Conservation (phyloP, 345 rosid genomes). For the Boechera stricta region DNA sequence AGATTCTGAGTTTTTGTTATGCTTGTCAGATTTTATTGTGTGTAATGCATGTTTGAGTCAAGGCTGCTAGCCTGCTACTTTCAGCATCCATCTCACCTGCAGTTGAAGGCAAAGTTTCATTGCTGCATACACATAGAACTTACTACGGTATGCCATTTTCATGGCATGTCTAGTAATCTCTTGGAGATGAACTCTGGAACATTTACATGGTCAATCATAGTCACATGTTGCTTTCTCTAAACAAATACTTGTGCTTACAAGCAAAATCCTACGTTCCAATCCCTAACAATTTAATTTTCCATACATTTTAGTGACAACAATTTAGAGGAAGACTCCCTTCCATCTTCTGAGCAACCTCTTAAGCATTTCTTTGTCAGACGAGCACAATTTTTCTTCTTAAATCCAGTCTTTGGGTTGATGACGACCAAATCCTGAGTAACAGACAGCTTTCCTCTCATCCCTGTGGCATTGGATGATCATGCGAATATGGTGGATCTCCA, state of each 20-base stretch:
- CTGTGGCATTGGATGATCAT: conserved; percentile 42
- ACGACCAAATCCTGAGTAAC: conserved; percentile 12
- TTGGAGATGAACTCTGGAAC: conserved; percentile 1
- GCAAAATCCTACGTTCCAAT: conserved; percentile 27
- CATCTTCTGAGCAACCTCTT: conserved; percentile 24
- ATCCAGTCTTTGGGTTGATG: conserved; percentile 18
- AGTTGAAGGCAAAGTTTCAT: neutral
- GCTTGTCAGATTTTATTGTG: neutral
- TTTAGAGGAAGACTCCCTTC: conserved; percentile 13
- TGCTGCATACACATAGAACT: neutral
- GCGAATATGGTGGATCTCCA: conserved; percentile 46
- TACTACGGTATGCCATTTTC: neutral
- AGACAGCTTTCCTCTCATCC: conserved; percentile 27
- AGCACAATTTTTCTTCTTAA: neutral
- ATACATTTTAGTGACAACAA: conserved; percentile 33
- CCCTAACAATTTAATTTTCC: conserved; percentile 36
- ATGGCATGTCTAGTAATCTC: conserved; percentile 31
- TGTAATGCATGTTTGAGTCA: neutral
- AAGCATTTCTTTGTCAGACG: neutral
- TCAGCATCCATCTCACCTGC: neutral
- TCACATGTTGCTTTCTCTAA: conserved; percentile 44
- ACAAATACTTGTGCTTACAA: conserved; percentile 27
- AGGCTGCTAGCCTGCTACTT: neutral
- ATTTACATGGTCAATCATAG: conserved; percentile 39
- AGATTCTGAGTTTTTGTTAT: neutral